Evolutionary conservation across 148 eudicot genomes (phyloP), one percentile per base, ranked within the genome.

Genomic region (Amaranthus hypochondriacus): DNA sequence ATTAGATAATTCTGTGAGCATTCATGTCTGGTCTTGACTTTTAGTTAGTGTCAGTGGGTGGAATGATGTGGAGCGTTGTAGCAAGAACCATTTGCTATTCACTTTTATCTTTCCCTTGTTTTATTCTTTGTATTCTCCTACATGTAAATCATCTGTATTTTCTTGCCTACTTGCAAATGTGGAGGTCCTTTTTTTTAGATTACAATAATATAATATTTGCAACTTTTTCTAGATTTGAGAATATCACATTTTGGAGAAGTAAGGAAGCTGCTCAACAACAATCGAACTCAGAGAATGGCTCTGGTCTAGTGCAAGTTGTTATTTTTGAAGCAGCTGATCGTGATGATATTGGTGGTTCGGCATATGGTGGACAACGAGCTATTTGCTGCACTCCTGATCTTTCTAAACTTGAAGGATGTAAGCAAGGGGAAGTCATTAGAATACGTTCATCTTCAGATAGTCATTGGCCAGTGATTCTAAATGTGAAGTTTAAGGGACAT

Each of bases 361-460:
- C 98, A 68, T 95, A 95, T 77, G 97, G 98, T 48, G 98, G 98
- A 48, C 97, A 95, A 75, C 88, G 96, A 68, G 87, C 99, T 61
- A 86, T 95, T 52, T 95, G 99, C 78, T 95, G 99, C 87, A 95
- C 99, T 58, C 87, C 96, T 62, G 99, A 95, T 85, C 99, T 95
- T 77, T 97, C 97, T 62, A 95, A 92, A 82, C 85, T 92, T 69
- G 97, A 95, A 89, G 96, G 97, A 28, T 95, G 99, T 76, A 92
- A 87, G 80, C 86, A 90, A 78, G 99, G 99, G 18, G 89, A 92
- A 84, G 91, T 95, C 65, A 90, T 95, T 62, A 90, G 83, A 70
- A 76, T 80, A 79, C 88, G 86, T 57, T 92, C 97, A 66, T 83
- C 92, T 58, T 79, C 85, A 50, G 86, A 89, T 78, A 78, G 67